These are phyloP conservation scores for Trichoderma atroviride DNA, from an alignment of 2,329 filamentous ascomycete species.

Conservation along the genomic window DNA sequence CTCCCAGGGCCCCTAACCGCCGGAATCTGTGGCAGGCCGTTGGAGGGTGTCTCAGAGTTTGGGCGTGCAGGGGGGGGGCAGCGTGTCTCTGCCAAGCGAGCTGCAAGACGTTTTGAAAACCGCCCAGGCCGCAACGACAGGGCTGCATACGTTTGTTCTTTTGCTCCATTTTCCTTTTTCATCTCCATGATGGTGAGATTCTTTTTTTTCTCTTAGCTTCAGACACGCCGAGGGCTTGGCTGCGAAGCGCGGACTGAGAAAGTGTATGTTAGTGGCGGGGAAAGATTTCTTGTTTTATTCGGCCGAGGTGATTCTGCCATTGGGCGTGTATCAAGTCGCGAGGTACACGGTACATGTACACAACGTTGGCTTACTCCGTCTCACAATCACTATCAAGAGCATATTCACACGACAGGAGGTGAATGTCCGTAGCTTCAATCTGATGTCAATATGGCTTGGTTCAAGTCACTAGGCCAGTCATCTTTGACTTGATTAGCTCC, in stretches of 20 bases:
- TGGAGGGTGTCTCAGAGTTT: constrained; percentile 14
- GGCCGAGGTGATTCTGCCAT: not conserved
- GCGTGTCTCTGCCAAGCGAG: constrained; percentile 16
- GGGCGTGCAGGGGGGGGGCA: constrained; percentile 15
- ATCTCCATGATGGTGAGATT: not conserved
- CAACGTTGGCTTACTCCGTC: not conserved
- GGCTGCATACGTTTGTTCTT: not conserved
- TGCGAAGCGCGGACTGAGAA: not conserved
- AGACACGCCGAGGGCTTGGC: constrained; percentile 15
- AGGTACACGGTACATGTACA: not conserved
- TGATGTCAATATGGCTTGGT: not conserved
- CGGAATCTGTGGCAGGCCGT: constrained; percentile 5
- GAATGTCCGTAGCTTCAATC: not conserved
- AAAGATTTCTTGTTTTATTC: not conserved
- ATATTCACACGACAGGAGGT: not conserved
- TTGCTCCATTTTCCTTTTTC: not conserved
- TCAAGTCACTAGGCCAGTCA: not conserved
- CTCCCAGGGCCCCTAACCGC: not conserved
- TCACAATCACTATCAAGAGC: not conserved
- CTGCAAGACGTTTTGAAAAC: constrained; percentile 20
- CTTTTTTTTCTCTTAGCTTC: not conserved
- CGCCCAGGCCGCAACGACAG: not conserved
- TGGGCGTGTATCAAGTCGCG: not conserved
- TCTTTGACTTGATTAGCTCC: not conserved
- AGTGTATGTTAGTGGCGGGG: not conserved